Evolutionary conservation across 129 eudicot genomes (phyloP), one percentile per base, ranked within the genome.

Genomic region (Heracleum sosnowskyi): DNA sequence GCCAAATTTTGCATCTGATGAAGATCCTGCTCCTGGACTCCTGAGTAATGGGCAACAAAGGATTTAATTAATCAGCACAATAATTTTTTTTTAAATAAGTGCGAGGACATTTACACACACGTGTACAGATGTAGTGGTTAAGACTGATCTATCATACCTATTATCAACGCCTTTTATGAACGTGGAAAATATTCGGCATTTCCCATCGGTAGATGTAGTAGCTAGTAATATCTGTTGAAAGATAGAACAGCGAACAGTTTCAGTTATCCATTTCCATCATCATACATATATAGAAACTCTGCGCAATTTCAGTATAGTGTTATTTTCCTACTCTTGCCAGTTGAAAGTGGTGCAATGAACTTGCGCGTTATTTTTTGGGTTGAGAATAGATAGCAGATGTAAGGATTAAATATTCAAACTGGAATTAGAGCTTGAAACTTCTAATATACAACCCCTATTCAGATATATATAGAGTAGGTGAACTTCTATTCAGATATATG

Each of bases 141-240:
- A 74, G n/a, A 28, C 22, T 42, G 17, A 10, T 72, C 6, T 12
- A 41, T 20, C 88, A n/a, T 85, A 94, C 98, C 88, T 93, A 71
- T 87, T 78, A 85, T 91, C 98, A 78, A 94, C 97, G 44, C 98
- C 98, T 88, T 94, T 91, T 49, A 91, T 94, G 81, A 94, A 94
- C 73, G 97, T 94, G 71, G 96, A 91, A 79, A 94, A 94, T 42
- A 94, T 92, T 76, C 98, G 79, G 80, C 98, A 94, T 87, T 90
- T 94, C 68, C 97, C 98, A 88, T 94, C 98, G 20, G 98, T 91
- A 44, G 98, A 94, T 70, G 98, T 94, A 64, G 98, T 91, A 82
- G 98, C 98, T 77, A 94, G 89, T 77, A 91, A 86, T 76, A 91
- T 85, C 98, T 91, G 82, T 29, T 66, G 24, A 15, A 64, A 57